Percentiles rank a stretch among this genome's conserved stretches.
Evolutionary conservation across 2,329 filamentous ascomycete species (phyloP).

Genomic region (Aureobasidium namibiae): DNA sequence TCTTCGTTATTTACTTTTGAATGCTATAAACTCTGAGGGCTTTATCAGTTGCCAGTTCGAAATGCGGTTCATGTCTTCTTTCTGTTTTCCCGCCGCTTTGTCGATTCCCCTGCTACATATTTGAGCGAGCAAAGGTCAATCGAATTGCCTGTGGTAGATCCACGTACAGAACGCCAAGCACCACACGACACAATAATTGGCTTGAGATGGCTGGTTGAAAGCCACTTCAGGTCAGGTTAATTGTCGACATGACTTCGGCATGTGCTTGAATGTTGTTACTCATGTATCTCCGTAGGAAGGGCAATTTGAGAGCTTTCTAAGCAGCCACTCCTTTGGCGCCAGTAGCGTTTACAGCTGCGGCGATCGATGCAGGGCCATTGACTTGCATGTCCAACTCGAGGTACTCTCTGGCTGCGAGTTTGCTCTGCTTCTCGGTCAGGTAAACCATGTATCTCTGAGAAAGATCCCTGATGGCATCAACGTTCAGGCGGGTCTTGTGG

Average conservation of each 20-base stretch:
- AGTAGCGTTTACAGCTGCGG: neutral
- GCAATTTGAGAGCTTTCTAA: neutral
- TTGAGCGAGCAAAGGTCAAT: neutral
- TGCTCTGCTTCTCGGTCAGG: slow-evolving; percentile 71
- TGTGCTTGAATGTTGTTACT: neutral
- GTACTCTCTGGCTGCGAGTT: slow-evolving; percentile 80
- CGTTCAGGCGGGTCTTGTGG: slow-evolving; percentile 61
- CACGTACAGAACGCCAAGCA: neutral
- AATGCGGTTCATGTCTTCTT: neutral
- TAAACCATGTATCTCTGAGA: slow-evolving; percentile 74
- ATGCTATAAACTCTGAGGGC: neutral
- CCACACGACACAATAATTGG: neutral
- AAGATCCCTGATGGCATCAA: slow-evolving; percentile 63
- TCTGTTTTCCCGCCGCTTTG: neutral
- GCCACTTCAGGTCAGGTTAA: neutral
- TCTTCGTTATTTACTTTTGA: slow-evolving; percentile 2
- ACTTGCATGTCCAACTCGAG: slow-evolving; percentile 75
- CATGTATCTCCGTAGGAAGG: neutral
- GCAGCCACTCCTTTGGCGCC: neutral
- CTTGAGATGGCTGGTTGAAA: slow-evolving; percentile 9
- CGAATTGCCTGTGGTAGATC: neutral
- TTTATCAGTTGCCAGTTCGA: neutral
- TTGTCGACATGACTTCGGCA: neutral
- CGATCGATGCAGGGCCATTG: slow-evolving; percentile 53
- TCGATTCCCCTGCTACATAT: neutral